Evolutionary conservation across 169 alveolate species (phyloP).

Genomic region (Blepharisma undulans): DNA sequence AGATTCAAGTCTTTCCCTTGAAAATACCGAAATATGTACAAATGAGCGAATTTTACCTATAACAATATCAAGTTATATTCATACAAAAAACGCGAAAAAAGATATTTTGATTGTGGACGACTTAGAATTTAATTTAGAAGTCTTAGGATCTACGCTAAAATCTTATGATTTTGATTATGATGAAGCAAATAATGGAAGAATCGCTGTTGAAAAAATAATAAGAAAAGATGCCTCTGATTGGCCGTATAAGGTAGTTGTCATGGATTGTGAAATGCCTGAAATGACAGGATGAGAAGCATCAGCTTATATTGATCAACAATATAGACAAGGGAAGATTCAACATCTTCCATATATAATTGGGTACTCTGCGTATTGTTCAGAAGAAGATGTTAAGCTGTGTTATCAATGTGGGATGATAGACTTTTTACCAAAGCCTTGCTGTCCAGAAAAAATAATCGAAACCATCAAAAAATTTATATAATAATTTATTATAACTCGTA

Average conservation of each 20-base stretch:
- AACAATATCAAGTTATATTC: neutral
- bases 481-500: too few species aligned
- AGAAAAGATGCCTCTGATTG: neutral
- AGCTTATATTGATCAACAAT: neutral
- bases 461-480: too few species aligned
- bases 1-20: neutral
- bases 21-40: neutral
- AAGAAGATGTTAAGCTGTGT: neutral
- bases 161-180: neutral
- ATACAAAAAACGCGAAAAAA: neutral
- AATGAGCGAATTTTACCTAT: neutral
- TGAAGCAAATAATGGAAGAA: constrained; percentile 6
- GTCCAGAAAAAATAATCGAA: neutral
- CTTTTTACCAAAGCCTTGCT: constrained; percentile 15
- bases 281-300: constrained; percentile 32
- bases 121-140: neutral
- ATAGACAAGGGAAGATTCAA: neutral
- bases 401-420: constrained; percentile 22
- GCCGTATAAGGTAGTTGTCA: constrained; percentile 17
- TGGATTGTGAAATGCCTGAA: constrained; percentile 45
- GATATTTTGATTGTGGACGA: constrained; percentile 23
- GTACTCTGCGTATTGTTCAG: neutral
- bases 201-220: neutral
- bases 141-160: neutral
- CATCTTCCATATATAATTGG: constrained; percentile 7